A percentile compares a stretch with the other conserved stretches of the same genome.
Conservation (phyloP, 495 filamentous ascomycete genomes). For the Penicillium daleae region DNA sequence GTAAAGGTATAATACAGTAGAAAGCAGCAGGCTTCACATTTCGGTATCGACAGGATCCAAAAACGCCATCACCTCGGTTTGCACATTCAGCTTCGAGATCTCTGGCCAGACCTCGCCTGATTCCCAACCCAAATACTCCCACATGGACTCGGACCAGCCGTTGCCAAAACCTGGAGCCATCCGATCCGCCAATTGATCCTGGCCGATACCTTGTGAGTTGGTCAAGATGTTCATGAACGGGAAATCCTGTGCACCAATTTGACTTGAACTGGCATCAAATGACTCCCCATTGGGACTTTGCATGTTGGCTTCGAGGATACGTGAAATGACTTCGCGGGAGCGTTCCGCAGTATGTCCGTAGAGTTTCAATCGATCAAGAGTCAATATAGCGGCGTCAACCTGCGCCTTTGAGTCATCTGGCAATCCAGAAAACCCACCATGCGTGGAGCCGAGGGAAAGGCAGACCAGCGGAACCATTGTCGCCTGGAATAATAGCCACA, state of each 20-base stretch:
- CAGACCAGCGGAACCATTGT: slow-evolving; percentile 72
- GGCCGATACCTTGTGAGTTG: neutral
- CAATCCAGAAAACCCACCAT: slow-evolving; percentile 51
- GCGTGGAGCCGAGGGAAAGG: slow-evolving; percentile 50
- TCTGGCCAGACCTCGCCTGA: slow-evolving; percentile 28
- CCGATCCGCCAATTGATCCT: slow-evolving; percentile 17
- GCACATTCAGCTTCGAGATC: slow-evolving; percentile 7
- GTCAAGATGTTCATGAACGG: neutral
- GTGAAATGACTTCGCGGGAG: slow-evolving; percentile 62
- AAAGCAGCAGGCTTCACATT: neutral
- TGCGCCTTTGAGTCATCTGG: slow-evolving; percentile 44
- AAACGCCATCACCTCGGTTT: slow-evolving; percentile 11
- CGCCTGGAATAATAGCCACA: slow-evolving; percentile 77
- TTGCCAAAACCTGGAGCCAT: slow-evolving; percentile 23
- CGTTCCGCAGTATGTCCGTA: slow-evolving; percentile 68
- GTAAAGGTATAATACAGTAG: neutral
- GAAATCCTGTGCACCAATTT: slow-evolving; percentile 3
- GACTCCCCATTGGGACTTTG: neutral
- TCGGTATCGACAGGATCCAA: neutral
- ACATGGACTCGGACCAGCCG: slow-evolving; percentile 28
- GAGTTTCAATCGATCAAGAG: slow-evolving; percentile 65
- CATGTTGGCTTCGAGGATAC: slow-evolving; percentile 61
- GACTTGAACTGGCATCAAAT: slow-evolving; percentile 6
- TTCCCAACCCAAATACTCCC: slow-evolving; percentile 37
- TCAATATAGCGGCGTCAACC: slow-evolving; percentile 64